phyloP scores from a whole-genome alignment of 306 rosid genomes.

The Quercus robur region DNA sequence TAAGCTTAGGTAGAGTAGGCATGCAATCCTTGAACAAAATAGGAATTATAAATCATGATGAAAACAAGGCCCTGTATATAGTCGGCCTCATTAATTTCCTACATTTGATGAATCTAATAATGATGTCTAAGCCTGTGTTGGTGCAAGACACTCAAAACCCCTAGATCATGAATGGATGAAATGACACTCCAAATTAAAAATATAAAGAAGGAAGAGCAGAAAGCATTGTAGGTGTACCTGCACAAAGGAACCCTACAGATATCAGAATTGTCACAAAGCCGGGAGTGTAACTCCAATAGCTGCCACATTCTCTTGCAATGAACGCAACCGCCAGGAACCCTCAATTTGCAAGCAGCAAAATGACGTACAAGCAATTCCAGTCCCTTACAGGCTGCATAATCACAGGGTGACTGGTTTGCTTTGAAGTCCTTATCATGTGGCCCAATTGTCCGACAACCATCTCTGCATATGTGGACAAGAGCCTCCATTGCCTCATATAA shows the following conservation, averaged over 20 bases:
- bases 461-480: slow-evolving; percentile 87
- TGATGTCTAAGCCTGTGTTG: neutral
- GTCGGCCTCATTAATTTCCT: neutral
- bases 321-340: slow-evolving; percentile 84
- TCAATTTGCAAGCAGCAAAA: slow-evolving; percentile 79
- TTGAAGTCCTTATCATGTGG: slow-evolving; percentile 78
- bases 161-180: neutral
- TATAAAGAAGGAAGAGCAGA: neutral
- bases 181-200: too few species aligned
- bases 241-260: slow-evolving; percentile 77
- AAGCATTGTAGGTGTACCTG: slow-evolving; percentile 42
- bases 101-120: neutral
- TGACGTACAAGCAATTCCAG: slow-evolving; percentile 88
- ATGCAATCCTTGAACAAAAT: too few species aligned
- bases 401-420: slow-evolving; percentile 62
- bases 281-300: slow-evolving; percentile 81
- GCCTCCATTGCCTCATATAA: slow-evolving; percentile 96
- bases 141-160: neutral
- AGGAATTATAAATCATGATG: too few species aligned
- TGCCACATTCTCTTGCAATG: slow-evolving; percentile 98
- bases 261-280: slow-evolving; percentile 63
- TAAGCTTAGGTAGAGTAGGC: neutral
- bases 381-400: slow-evolving; percentile 76
- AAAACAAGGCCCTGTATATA: neutral
- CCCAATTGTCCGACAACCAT: slow-evolving; percentile 89